Conservation (phyloP, 768 basidiomycete genomes). For the Boletus reticuloceps region DNA sequence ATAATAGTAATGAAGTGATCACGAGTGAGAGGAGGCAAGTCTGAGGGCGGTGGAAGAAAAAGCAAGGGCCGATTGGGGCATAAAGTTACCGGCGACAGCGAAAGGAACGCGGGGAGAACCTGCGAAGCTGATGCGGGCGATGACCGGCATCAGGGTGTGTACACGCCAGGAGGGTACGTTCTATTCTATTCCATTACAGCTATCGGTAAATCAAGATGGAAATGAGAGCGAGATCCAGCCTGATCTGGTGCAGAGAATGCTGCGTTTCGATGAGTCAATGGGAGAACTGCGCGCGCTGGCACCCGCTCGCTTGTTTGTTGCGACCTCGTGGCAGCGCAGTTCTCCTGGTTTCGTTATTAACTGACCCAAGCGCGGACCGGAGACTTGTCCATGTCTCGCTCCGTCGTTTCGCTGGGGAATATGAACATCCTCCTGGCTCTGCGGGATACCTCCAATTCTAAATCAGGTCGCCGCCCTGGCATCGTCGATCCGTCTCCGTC, state of each 20-base stretch:
- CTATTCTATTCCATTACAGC: constrained; percentile 17
- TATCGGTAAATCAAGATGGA: constrained; percentile 27
- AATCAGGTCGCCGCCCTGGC: constrained; percentile 14
- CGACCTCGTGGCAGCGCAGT: constrained; percentile 26
- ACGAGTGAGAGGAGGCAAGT: too few species aligned
- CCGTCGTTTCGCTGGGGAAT: constrained; percentile 7
- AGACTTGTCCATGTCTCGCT: constrained; percentile 17
- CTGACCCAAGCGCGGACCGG: constrained; percentile 17
- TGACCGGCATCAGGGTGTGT: constrained; percentile 13
- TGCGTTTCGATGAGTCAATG: constrained; percentile 13
- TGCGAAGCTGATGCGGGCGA: constrained; percentile 22
- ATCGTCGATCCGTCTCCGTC: constrained; percentile 26
- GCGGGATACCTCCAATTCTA: background rate
- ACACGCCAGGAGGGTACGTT: background rate
- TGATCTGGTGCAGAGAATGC: constrained; percentile 12
- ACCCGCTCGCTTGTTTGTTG: constrained; percentile 19
- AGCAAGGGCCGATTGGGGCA: constrained; percentile 17
- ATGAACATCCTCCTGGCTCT: constrained; percentile 1
- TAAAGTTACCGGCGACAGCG: constrained; percentile 25
- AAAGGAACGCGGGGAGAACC: constrained; percentile 26
- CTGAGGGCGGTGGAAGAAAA: background rate
- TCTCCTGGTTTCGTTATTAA: constrained; percentile 19
- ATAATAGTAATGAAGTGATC: too few species aligned
- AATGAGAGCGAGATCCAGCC: constrained; percentile 22
- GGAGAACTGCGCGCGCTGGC: constrained; percentile 9